Evolutionary conservation across 1,284 basidiomycete genomes (phyloP), one percentile per base, ranked within the genome.

Genomic region (Cystobasidium pallidum): DNA sequence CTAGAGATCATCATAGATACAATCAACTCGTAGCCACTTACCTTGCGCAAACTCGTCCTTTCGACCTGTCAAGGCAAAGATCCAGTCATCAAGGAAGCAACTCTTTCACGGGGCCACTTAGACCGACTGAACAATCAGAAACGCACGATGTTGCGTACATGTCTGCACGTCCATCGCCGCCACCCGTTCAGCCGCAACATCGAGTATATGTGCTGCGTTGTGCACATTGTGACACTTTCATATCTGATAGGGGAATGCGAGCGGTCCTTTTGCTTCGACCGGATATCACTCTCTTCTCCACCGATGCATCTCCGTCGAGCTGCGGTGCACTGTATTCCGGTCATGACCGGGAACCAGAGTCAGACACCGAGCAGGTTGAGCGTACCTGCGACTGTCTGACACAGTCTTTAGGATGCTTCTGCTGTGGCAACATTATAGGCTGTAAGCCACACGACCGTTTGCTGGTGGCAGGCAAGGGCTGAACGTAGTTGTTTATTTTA

Each of bases 241-340:
- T 92, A 58, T 89, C 89, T 21, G 91, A 92, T 80, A 86, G 91
- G 21, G 91, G 88, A 61, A 92, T 92, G 91, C 90, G 90, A 84
- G 91, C 91, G 54, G 90, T 92, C 45, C 84, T 93, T 19, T 84
- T 93, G 34, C 85, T 93, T 73, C 87, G 88, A 75, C 91, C 91
- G 2, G 88, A 89, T 74, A 89, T 93, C 75, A 87, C 90, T 24
- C 86, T 93, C 55, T 94, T 88, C 80, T 91, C 89, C 17, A 91
- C 90, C 61, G 91, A 93, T 79, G 89, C 90, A 17, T 83, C 89
- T 49, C 91, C 91, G 0, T 82, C 86, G 75, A 91, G 91, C 77
- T 91, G 89, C 79, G 89, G 78, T 3, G 78, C 80, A 2, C 75
- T 80, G 63, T 80, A 77, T 72, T 68, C 75, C 13, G 58, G 52